Evolutionary conservation across 345 rosid species (phyloP), one percentile per base, ranked within the genome.

Genomic region (Citropsis articulata): DNA sequence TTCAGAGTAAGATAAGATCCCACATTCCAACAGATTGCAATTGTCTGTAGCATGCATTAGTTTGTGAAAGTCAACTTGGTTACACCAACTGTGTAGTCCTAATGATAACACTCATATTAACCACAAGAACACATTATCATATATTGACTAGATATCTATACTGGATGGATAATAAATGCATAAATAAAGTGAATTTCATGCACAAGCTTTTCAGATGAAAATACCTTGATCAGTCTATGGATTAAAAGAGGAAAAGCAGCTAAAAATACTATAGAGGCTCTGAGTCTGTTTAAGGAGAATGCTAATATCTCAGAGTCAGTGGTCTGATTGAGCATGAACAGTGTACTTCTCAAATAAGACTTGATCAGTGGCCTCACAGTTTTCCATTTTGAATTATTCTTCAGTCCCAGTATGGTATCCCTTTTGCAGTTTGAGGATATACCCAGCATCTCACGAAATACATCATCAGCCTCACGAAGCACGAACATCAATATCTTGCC

Each of bases 321-420:
- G 76, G 90, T 85, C 84, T 91, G 90, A 73, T 88, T 86, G 72
- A 91, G 85, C 76, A 92, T 89, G 85, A 85, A 85, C 80, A 92
- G 48, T 67, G 97, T 96, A 80, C 92, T 96, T 77, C 91, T 86
- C 69, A 94, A 72, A 79, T 86, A 96, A 69, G 94, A 94, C 81
- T 90, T 94, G 72, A 94, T 69, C 78, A 90, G 82, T 12, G 98
- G 98, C 82, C 88, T 90, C 71, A 85, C 38, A 76, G 78, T 83
- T 87, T 91, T 87, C 97, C 97, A 89, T 77, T 90, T 90, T 67
- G 90, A 68, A 73, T 82, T 85, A 83, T 86, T 91, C 85, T 86
- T 92, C 82, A 92, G 73, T 80, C 89, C 90, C 87, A 87, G 77
- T 79, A 92, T 78, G 86, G 83, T 77, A 81, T 86, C 95, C 83